Base-by-base conservation (phyloP, 1,139 yeast genomes). In the Yamadazyma buinensis region DNA sequence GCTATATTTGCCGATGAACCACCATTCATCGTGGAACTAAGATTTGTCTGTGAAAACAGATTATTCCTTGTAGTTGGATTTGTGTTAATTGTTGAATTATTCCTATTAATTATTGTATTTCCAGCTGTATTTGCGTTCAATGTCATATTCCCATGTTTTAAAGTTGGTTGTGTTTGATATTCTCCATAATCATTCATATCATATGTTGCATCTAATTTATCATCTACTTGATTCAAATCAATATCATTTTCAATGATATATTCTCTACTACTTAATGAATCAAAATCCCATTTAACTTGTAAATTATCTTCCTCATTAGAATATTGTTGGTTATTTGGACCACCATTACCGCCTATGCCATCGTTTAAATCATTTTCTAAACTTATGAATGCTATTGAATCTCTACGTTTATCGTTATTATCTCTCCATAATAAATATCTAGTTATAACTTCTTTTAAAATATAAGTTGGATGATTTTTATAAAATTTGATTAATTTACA, bases 221-320 rank as follows among this genome's bases (percentile, higher is more conserved):
- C 68, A 30, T 67, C 69, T 21, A 75, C 75, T 29, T 69, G 69
- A 33, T 65, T 72, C 23, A 75, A 46, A 41, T 75, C 72, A 33
- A 77, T 74, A 35, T 78, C 83, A 53, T 78, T 80, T 37, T 83
- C 87, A 34, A 79, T 60, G 36, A 84, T 80, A 50, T 82, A 83
- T 45, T 83, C 90, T 26, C 77, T 72, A 32, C 85, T 75, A 49
- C 83, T 80, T 38, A 84, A 59, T 1, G 92, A 82, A 54, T 84
- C 94, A 49, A 85, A 85, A 58, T 84, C 95, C 95, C 95, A 85
- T 55, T 82, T 82, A n/a, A 82, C 79, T 43, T 77, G 86, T n/a
- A 75, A 61, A 29, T 64, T 66, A 26, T 57, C 61, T 23, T 59
- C 65, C 12, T 39, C 48, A 15, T 5, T 60, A 13, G 34, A 24